Conservation (phyloP, 441 rosid genomes). For the Corymbia citriodora region DNA sequence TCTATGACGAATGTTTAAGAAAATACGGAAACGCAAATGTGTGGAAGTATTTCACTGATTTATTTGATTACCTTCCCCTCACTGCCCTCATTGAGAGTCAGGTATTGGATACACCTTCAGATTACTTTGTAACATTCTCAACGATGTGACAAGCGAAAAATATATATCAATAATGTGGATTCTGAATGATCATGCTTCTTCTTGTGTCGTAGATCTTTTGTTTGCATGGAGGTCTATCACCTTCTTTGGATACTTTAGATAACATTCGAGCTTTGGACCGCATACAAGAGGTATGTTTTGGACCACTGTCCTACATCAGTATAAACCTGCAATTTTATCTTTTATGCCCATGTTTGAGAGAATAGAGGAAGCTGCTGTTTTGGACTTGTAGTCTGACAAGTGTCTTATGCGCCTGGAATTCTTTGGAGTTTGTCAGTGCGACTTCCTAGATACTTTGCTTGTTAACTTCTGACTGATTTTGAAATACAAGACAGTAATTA, state of each 20-base stretch:
- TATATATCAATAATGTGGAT: background rate
- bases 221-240: conserved; percentile 98
- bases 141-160: background rate
- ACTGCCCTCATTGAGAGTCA: conserved; percentile 99
- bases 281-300: conserved; percentile 77
- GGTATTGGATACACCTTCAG: conserved; percentile 36
- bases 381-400: background rate
- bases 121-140: background rate
- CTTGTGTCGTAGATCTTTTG: conserved; percentile 61
- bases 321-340: background rate
- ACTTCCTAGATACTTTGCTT: background rate
- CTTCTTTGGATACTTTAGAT: conserved; percentile 91
- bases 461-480: background rate
- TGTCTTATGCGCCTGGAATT: background rate
- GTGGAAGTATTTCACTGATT: conserved; percentile 94
- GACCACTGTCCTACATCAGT: background rate
- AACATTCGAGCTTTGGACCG: conserved; percentile 95
- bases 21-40: conserved; percentile 98
- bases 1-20: conserved; percentile 94
- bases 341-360: background rate
- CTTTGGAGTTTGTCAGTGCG: background rate
- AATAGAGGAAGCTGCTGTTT: background rate
- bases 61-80: conserved; percentile 90
- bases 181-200: background rate
- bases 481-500: background rate